These are phyloP conservation scores for Aureobasidium sp. DNA, from an alignment of 2,329 filamentous ascomycete species.

Conservation along the genomic window DNA sequence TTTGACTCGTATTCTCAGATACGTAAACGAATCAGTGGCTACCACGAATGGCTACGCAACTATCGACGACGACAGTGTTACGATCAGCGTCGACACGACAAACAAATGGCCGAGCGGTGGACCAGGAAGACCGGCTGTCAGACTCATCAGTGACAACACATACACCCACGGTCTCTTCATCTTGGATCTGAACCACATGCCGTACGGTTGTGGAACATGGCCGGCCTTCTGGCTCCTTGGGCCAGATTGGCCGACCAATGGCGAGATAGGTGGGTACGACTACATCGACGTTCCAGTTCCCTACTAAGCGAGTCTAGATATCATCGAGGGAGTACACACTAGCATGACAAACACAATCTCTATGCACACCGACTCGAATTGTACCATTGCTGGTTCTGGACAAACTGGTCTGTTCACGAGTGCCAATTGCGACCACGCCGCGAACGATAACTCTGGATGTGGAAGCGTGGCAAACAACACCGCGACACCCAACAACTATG, in stretches of 20 bases:
- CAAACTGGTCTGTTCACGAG: constrained; percentile 23
- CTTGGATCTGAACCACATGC: constrained; percentile 31
- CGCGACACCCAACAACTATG: constrained; percentile 26
- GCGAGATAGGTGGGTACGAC: constrained; percentile 23
- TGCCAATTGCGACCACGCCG: constrained; percentile 21
- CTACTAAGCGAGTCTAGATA: constrained; percentile 20
- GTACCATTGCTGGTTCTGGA: constrained; percentile 23
- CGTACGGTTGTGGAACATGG: constrained; percentile 32
- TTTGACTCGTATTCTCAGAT: constrained; percentile 16
- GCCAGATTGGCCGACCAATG: constrained; percentile 37
- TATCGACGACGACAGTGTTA: constrained; percentile 18
- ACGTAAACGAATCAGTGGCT: constrained; percentile 32
- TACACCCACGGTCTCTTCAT: constrained; percentile 33
- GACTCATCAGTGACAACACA: constrained; percentile 28
- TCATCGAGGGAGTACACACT: constrained; percentile 29
- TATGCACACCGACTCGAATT: constrained; percentile 25
- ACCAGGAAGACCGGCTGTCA: constrained; percentile 25
- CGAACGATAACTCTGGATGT: constrained; percentile 25
- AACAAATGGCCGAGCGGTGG: constrained; percentile 35
- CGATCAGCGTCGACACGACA: constrained; percentile 27
- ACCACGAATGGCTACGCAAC: constrained; percentile 24
- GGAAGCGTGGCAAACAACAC: constrained; percentile 18
- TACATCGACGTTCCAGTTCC: neutral
- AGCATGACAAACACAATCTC: constrained; percentile 22
- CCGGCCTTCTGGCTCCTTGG: constrained; percentile 34